Conservation (phyloP, 2,329 filamentous ascomycete species). For the Pseudocercospora fuligena region DNA sequence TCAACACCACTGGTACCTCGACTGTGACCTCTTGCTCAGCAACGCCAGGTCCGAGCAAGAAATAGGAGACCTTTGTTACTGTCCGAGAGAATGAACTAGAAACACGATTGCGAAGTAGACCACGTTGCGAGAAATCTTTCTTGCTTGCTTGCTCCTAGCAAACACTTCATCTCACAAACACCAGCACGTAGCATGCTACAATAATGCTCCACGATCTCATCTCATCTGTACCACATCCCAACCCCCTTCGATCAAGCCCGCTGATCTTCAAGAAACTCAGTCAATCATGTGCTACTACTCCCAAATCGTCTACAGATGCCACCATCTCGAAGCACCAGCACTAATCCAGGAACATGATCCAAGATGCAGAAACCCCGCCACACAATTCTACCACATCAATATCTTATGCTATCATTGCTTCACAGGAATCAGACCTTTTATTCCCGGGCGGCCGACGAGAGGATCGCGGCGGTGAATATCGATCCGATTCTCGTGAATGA, state of each 20-base stretch:
- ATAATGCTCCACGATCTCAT: not conserved
- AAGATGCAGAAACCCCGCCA: not conserved
- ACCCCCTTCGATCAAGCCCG: no score
- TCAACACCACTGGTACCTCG: constrained; percentile 20
- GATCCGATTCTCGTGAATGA: not conserved
- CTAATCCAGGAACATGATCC: not conserved
- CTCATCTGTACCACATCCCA: not conserved
- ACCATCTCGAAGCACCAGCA: not conserved
- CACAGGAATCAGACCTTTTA: not conserved
- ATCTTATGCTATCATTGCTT: not conserved
- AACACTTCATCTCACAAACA: not conserved
- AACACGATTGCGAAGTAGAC: not conserved
- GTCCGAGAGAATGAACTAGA: not conserved
- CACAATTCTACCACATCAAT: not conserved
- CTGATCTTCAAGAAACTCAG: not conserved
- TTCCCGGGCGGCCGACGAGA: not conserved
- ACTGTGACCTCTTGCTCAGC: constrained; percentile 24
- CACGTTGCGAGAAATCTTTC: not conserved
- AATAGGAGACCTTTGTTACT: not conserved
- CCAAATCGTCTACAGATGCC: not conserved
- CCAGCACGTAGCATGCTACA: not conserved
- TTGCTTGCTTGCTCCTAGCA: not conserved
- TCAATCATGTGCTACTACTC: not conserved
- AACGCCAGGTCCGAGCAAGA: not conserved
- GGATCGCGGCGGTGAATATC: not conserved